Base-by-base conservation (phyloP, 768 basidiomycete species). In the Tremella fuciformis region DNA sequence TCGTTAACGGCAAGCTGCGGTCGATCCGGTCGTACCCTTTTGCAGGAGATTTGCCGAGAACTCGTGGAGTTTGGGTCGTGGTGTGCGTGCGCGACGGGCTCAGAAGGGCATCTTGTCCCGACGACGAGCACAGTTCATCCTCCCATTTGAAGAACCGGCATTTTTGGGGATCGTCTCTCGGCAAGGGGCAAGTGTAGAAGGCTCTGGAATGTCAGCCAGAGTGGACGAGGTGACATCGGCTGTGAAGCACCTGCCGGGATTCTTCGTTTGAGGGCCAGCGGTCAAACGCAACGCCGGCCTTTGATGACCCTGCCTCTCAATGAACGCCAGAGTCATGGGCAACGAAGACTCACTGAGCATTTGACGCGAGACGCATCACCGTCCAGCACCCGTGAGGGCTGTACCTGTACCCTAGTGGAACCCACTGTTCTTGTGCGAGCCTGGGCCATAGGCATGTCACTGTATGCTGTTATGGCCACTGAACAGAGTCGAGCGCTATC, bases 111-210 rank as follows among this genome's bases (percentile, higher is more conserved):
- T 48, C 53, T 58, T 2, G 22, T 22, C 15, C 19, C 25, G 19
- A 40, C 18, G 19, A 41, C n/a, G 16, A 29, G 13, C 59, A 26
- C 2, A 69, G 15, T 57, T 73, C 68, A 55, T 73, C 71, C 13
- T 54, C 65, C 71, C 71, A 73, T 65, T 64, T 58, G 63, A 73
- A 73, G 64, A 67, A 73, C 49, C 68, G 69, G 53, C 71, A 73
- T 55, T 63, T 55, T 2, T 46, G 41, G 1, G 68, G 64, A 60
- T 73, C 71, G 24, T 70, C 60, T 19, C 62, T 59, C 21, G 50
- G 51, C 11, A 63, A 34, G 9, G 67, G 65, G 55, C 70, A 72
- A 21, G 60, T 56, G 53, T 67, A 72, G 53, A 72, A 70, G 1
- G 58, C 56, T 40, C 68, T 70, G 48, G 13, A n/a, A 34, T 6